Percentiles rank a stretch among this genome's conserved stretches.
Conservation (phyloP, 116 monocot genomes). For the Thalassia testudinum region DNA sequence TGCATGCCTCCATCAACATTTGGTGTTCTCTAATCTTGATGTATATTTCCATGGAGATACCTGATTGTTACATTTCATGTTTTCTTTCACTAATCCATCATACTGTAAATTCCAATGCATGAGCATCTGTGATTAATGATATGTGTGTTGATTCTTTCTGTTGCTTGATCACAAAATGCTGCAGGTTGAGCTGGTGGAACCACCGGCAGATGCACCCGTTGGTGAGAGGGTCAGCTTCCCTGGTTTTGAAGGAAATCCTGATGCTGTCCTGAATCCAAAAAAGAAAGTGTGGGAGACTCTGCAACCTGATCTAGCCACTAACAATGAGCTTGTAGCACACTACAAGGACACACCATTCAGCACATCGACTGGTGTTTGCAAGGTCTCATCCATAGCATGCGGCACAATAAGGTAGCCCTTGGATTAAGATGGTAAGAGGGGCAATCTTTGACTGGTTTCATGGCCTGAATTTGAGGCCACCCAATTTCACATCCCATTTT, state of each 20-base stretch:
- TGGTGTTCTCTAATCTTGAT: neutral
- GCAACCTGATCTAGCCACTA: slow-evolving; percentile 45
- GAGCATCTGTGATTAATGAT: neutral
- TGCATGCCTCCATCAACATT: neutral
- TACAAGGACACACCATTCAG: slow-evolving; percentile 68
- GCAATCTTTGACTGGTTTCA: too few species aligned
- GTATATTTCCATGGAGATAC: neutral
- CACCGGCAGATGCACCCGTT: slow-evolving; percentile 45
- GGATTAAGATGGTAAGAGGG: too few species aligned
- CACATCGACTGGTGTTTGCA: slow-evolving; percentile 72
- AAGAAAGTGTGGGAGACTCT: slow-evolving; percentile 77
- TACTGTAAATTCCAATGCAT: too few species aligned
- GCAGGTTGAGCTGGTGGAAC: slow-evolving; percentile 87
- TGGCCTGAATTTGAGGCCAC: too few species aligned
- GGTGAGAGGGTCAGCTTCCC: slow-evolving; percentile 67
- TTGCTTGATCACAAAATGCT: neutral
- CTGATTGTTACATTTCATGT: too few species aligned
- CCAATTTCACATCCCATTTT: too few species aligned
- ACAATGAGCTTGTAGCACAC: slow-evolving; percentile 38
- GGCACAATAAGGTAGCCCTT: slow-evolving; percentile 43
- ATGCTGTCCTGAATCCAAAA: slow-evolving; percentile 52
- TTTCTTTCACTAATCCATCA: too few species aligned
- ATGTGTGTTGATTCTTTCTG: neutral
- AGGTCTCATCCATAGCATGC: slow-evolving; percentile 45
- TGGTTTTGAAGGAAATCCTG: slow-evolving; percentile 51